Base-by-base conservation (phyloP, 208 protist species). In the Porcisia hertigi region DNA sequence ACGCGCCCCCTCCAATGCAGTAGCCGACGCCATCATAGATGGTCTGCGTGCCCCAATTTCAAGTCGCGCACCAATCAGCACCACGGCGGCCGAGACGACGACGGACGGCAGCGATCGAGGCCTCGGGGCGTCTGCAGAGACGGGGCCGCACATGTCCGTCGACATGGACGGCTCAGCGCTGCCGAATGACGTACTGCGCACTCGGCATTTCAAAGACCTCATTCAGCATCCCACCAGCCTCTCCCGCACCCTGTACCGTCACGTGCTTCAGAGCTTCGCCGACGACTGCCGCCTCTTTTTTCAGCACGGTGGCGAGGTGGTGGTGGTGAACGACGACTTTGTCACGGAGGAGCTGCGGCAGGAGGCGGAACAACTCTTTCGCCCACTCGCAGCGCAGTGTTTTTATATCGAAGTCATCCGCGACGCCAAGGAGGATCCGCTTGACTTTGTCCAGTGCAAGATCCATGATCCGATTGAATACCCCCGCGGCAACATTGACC, bases 261-360 rank as follows among this genome's bases (percentile, higher is more conserved):
- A 85, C 59, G 90, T 94, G 53, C 80, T 97, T 43, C 65, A 87
- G 23, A 75, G 80, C 41, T 93, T 88, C 80, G 86, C 89, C 7
- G 63, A 86, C 9, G 89, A 95, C 73, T 86, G 82, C 54, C 77
- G 79, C 11, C n/a, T 78, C 52, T 97, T 96, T 71, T 96, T 95
- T 70, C 64, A 81, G n/a, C 71, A 78, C 65, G 89, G 90, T n/a
- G 89, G 90, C 41, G 88, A 94, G 71, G 92, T 97, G 69, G 83
- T 95, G 65, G 82, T 97, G 54, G 60, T 97, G 57, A 96, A 97
- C 86, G 92, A 96, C 74, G 90, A 97, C 78, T 95, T 96, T 74
- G 75, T 89, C 5, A 93, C 87, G 30, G 86, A 88, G 73, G 86
- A 92, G 69, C 73, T 97, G 63, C 90, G 94, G 7, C 69, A 81